Conservation (phyloP, 345 rosid species). For the Syzygium aromaticum region DNA sequence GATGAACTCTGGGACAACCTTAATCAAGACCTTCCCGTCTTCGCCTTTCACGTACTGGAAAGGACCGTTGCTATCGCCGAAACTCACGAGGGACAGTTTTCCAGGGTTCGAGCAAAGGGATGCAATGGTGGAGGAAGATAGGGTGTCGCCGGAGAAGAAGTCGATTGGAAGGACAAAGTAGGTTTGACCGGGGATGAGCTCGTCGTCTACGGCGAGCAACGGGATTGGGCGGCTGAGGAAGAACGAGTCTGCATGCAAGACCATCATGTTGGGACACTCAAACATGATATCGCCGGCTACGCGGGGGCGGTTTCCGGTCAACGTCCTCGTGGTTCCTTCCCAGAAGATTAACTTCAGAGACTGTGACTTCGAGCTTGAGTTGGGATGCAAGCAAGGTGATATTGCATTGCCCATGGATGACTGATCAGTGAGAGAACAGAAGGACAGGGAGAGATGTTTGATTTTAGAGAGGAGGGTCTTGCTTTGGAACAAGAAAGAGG, state of each 20-base stretch:
- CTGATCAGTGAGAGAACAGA: background rate
- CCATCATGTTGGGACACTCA: slow-evolving; percentile 22
- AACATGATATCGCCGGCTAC: slow-evolving; percentile 36
- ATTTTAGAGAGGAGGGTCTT: background rate
- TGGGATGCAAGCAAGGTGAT: slow-evolving; percentile 15
- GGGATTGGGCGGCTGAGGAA: slow-evolving; percentile 32
- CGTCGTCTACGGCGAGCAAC: slow-evolving; percentile 20
- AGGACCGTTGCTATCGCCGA: slow-evolving; percentile 3
- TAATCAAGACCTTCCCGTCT: slow-evolving; percentile 43
- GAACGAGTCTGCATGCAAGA: slow-evolving; percentile 34
- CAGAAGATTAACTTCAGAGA: slow-evolving; percentile 25
- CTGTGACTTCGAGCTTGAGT: background rate
- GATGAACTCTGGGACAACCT: slow-evolving; percentile 51
- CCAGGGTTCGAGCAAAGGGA: slow-evolving; percentile 5
- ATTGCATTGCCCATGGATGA: slow-evolving; percentile 27
- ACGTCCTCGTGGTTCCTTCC: slow-evolving; percentile 19
- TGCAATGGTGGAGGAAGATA: slow-evolving; percentile 22
- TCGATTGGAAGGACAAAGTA: slow-evolving; percentile 33
- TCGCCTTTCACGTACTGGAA: slow-evolving; percentile 24
- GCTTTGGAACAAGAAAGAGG: background rate
- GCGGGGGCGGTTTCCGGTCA: slow-evolving; percentile 2
- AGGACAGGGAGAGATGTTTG: background rate
- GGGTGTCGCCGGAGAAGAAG: slow-evolving; percentile 6
- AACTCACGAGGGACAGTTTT: slow-evolving; percentile 3
- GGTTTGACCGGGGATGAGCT: slow-evolving; percentile 18